A percentile compares a stretch with the other conserved stretches of the same genome.
Evolutionary conservation across 257 asterid species (phyloP).

Genomic region (Misopates orontium): DNA sequence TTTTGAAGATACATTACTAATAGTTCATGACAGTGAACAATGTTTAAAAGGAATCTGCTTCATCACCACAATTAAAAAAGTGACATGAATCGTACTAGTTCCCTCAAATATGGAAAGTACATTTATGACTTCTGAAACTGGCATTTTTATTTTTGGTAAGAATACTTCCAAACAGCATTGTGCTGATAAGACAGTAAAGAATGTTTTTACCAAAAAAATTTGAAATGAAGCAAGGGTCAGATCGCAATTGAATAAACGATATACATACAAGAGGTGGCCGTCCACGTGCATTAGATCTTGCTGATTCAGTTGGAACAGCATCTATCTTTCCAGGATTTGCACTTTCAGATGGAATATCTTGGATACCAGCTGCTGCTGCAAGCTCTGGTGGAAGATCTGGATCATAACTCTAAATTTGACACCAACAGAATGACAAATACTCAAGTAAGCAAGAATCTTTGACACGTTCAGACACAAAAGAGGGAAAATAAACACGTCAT

Average conservation of each 20-base stretch:
- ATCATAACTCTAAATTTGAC: constrained; percentile 71
- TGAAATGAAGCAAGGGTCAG: too few species aligned
- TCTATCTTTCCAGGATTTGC: constrained; percentile 54
- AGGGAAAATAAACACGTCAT: not conserved
- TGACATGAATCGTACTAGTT: not conserved
- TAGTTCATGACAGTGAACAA: too few species aligned
- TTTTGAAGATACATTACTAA: too few species aligned
- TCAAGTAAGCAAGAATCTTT: too few species aligned
- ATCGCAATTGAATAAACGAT: not conserved
- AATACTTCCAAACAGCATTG: constrained; percentile 11
- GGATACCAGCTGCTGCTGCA: constrained; percentile 87
- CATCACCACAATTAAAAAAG: too few species aligned
- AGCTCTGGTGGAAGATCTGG: constrained; percentile 99
- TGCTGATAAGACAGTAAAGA: too few species aligned
- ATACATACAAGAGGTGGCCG: constrained; percentile 65
- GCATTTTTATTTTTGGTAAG: not conserved
- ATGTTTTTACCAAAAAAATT: too few species aligned
- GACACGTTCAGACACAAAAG: not conserved
- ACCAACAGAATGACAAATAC: constrained; percentile 15
- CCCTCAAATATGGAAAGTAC: not conserved
- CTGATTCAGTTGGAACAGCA: constrained; percentile 55
- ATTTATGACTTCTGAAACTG: not conserved
- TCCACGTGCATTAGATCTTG: constrained; percentile 35
- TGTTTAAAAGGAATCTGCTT: too few species aligned
- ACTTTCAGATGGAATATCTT: constrained; percentile 59